Base-by-base conservation (phyloP, 2,329 filamentous ascomycete genomes). In the Aspergillus sergii region DNA sequence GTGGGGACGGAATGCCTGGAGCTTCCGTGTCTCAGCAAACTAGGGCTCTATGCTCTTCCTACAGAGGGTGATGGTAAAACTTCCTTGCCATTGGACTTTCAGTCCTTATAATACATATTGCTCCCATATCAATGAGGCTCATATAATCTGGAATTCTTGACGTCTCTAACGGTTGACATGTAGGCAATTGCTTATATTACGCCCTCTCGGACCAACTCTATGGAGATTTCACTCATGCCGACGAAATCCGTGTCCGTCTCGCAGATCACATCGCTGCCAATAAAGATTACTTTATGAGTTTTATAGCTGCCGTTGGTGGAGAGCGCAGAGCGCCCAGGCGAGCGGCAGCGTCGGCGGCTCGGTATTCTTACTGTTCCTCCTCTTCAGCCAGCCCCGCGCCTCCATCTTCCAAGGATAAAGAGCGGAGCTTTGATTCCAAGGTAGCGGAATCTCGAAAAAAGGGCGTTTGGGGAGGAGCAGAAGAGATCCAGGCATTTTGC, bases 171-270 rank as follows among this genome's bases (percentile, higher is more conserved):
- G 66, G 64, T 66, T 66, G 63, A 59, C 23, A 54, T 55, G 41
- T 62, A 90, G 89, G 88, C 69, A 90, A 90, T 79, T 91, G 89
- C 76, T 83, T 91, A 43, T 91, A 90, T 79, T 87, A 88, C 75
- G 88, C 88, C 65, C 81, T 90, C 45, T 88, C 86, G 66, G 87
- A 90, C 73, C 88, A 91, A 79, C 76, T 91, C 58, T 89, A 87
- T 72, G 88, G 87, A 66, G 77, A 85, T 71, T 85, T 88, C 71
- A 79, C 82, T 63, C 80, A 84, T 66, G 85, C 88, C 71, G 74
- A 79, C 60, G 80, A 85, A 68, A 87, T 91, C 69, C 88, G 89
- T 57, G 78, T 80, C 56, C 78, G 76, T 53, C 83, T 89, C 57
- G 86, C 90, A 67, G 76, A 84, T 63, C 86, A 90, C 74, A 89